Percentiles rank a stretch among this genome's conserved stretches.
These are phyloP conservation scores for Chaetomium cochliodes DNA, from an alignment of 495 filamentous ascomycete genomes.

Conservation along the genomic window DNA sequence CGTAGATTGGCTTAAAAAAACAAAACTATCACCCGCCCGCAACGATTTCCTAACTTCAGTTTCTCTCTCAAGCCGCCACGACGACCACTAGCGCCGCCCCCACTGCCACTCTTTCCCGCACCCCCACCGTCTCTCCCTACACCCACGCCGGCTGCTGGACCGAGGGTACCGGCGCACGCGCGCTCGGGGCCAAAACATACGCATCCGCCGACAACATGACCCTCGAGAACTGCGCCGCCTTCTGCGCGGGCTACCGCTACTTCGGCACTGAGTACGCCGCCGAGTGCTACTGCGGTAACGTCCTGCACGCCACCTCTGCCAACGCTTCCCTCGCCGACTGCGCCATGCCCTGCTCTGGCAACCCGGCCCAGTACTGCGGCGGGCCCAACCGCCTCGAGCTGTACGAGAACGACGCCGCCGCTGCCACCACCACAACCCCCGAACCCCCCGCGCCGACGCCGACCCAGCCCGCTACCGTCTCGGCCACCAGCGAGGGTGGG, in stretches of 20 bases:
- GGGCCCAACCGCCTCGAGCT: constrained; percentile 40
- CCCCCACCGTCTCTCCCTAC: constrained; percentile 40
- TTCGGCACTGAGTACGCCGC: constrained; percentile 49
- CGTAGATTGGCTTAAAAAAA: constrained; percentile 2
- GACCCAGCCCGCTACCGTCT: constrained; percentile 29
- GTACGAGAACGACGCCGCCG: constrained; percentile 29
- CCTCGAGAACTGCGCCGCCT: constrained; percentile 45
- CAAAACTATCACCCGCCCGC: background rate
- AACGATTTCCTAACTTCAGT: constrained; percentile 8
- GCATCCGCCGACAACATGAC: constrained; percentile 45
- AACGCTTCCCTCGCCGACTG: constrained; percentile 37
- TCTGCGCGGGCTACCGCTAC: constrained; percentile 46
- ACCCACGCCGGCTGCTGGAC: constrained; percentile 47
- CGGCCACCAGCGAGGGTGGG: background rate
- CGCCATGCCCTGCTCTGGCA: constrained; percentile 43
- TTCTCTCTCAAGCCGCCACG: constrained; percentile 4
- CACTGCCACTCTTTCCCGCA: constrained; percentile 34
- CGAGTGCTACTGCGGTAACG: constrained; percentile 51
- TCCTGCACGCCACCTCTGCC: constrained; percentile 34
- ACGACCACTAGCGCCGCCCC: constrained; percentile 27
- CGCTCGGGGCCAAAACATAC: constrained; percentile 36
- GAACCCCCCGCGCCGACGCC: constrained; percentile 13
- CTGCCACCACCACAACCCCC: background rate
- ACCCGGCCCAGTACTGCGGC: constrained; percentile 44
- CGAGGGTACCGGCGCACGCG: constrained; percentile 42